Evolutionary conservation across 495 filamentous ascomycete genomes (phyloP).

Genomic region (Penicillium canescens): DNA sequence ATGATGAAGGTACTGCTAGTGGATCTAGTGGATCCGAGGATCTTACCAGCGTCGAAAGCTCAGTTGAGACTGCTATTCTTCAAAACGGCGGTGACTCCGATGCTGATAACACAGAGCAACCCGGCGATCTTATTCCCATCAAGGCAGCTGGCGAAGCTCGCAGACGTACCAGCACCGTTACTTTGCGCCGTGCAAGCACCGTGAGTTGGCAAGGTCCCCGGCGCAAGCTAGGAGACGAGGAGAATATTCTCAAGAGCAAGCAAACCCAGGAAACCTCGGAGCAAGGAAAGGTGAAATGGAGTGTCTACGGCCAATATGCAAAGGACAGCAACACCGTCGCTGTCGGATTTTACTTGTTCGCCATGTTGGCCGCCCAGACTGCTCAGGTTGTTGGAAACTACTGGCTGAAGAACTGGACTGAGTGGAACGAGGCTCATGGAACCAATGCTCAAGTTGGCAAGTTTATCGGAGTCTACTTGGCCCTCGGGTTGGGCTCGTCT

Average conservation of each 20-base stretch:
- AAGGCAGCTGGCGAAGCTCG: constrained; percentile 47
- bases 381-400: constrained; percentile 78
- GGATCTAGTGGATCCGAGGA: constrained; percentile 54
- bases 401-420: constrained; percentile 94
- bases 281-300: constrained; percentile 97
- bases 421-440: constrained; percentile 66
- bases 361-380: constrained; percentile 77
- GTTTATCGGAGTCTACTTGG: constrained; percentile 93
- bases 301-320: constrained; percentile 84
- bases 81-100: constrained; percentile 56
- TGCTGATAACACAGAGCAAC: constrained; percentile 72
- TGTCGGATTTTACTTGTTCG: constrained; percentile 76
- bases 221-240: constrained; percentile 82
- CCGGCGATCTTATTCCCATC: constrained; percentile 72
- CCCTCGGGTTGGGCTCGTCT: constrained; percentile 87
- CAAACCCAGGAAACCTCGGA: constrained; percentile 85
- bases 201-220: constrained; percentile 85
- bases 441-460: constrained; percentile 76
- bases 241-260: constrained; percentile 72
- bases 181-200: constrained; percentile 84
- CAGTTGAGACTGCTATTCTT: constrained; percentile 53
- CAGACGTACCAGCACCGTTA: constrained; percentile 67
- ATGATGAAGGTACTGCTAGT: constrained; percentile 58
- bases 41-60: constrained; percentile 50
- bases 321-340: constrained; percentile 89